phyloP scores from a whole-genome alignment of 106 monocot species.

The Alisma plantagoaquatica region DNA sequence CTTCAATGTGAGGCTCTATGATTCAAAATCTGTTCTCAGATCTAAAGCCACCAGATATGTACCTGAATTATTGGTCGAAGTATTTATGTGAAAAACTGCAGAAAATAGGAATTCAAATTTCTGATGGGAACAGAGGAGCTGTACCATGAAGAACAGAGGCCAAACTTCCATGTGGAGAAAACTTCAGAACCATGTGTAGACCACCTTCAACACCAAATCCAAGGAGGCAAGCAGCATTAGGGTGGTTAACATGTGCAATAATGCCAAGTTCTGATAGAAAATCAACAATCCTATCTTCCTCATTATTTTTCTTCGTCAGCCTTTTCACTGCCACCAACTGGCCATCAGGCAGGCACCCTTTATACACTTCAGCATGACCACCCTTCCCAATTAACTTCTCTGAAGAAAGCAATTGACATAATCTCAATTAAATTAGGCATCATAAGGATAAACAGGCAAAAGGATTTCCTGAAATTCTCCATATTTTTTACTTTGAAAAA shows the following conservation, averaged over 20 bases:
- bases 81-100: no score
- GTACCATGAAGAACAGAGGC: constrained; percentile 93
- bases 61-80: no score
- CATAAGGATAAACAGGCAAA: no score
- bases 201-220: constrained; percentile 88
- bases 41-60: no score
- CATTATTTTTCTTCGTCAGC: constrained; percentile 47
- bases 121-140: background rate
- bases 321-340: constrained; percentile 87
- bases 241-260: constrained; percentile 90
- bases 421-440: background rate
- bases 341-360: constrained; percentile 55
- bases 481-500: background rate
- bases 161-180: constrained; percentile 92
- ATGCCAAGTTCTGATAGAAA: constrained; percentile 92
- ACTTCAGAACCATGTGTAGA: constrained; percentile 73
- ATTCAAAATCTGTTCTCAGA: no score
- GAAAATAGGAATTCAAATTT: no score
- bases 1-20: no score
- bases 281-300: constrained; percentile 62
- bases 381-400: constrained; percentile 92
- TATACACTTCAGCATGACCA: constrained; percentile 91
- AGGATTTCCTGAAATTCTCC: no score
- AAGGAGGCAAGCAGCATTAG: constrained; percentile 80
- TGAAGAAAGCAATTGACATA: constrained; percentile 5